Percentiles rank a stretch among this genome's conserved stretches.
phyloP scores from a whole-genome alignment of 192 early-diverging fungal genomes.

The Thoreauomyces humboldtii region DNA sequence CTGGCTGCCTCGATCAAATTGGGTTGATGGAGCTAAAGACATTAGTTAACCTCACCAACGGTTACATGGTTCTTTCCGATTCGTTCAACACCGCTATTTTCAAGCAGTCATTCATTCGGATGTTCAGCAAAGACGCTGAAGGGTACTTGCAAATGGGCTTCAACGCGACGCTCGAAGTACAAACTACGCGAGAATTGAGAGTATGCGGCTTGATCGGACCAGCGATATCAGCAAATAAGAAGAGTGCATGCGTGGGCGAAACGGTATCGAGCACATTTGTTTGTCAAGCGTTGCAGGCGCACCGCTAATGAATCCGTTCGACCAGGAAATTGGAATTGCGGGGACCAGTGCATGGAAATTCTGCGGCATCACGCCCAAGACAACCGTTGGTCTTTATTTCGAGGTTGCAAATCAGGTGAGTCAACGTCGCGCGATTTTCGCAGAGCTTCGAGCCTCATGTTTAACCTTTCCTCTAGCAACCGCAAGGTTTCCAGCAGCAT shows the following conservation, averaged over 20 bases:
- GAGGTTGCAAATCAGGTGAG: slow-evolving; percentile 84
- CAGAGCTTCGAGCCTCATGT: too few relatives aligned
- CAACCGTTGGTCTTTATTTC: slow-evolving; percentile 91
- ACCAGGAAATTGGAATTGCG: slow-evolving; percentile 94
- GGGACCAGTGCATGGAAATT: slow-evolving; percentile 95
- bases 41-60: slow-evolving; percentile 84
- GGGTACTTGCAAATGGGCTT: slow-evolving; percentile 93
- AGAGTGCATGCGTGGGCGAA: slow-evolving; percentile 86
- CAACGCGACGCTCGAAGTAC: slow-evolving; percentile 93
- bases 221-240: slow-evolving; percentile 86
- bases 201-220: slow-evolving; percentile 98
- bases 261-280: too few relatives aligned
- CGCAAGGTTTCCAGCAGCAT: slow-evolving; percentile 74
- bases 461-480: too few relatives aligned
- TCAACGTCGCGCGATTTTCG: neutral
- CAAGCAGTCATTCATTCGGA: slow-evolving; percentile 94
- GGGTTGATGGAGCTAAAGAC: slow-evolving; percentile 96
- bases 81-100: slow-evolving; percentile 94
- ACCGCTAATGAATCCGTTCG: too few relatives aligned
- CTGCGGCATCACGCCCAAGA: slow-evolving; percentile 79
- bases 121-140: slow-evolving; percentile 88
- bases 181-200: slow-evolving; percentile 92
- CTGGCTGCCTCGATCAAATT: slow-evolving; percentile 96
- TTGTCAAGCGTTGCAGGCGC: too few relatives aligned
- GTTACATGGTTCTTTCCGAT: slow-evolving; percentile 92